Evolutionary conservation across 2,329 filamentous ascomycete species (phyloP).

Genomic region (Dactylonectria macrodidyma): DNA sequence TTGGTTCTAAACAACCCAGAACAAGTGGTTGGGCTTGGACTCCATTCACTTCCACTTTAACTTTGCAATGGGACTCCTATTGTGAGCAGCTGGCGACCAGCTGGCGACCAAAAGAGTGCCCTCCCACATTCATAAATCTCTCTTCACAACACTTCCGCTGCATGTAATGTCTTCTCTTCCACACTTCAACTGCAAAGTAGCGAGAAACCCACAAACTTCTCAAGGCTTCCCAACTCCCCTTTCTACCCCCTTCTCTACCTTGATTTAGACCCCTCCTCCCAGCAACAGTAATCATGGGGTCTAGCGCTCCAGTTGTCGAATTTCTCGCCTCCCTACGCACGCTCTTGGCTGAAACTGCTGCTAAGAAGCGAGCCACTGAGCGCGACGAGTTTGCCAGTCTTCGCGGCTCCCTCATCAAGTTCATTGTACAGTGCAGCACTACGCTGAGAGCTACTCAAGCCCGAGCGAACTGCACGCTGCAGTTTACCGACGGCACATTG

Average conservation of each 20-base stretch:
- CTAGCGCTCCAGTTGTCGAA: constrained; percentile 12
- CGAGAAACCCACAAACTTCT: not conserved
- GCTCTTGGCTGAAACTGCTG: constrained; percentile 41
- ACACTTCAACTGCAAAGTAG: not conserved
- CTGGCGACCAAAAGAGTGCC: not conserved
- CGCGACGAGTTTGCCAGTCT: constrained; percentile 36
- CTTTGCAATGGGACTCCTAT: not conserved
- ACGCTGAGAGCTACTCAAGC: constrained; percentile 32
- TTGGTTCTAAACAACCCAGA: not conserved
- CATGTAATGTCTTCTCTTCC: not conserved
- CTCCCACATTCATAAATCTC: not conserved
- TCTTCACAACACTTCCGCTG: not conserved
- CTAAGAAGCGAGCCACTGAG: constrained; percentile 7
- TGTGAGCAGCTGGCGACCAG: not conserved
- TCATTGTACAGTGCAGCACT: constrained; percentile 24
- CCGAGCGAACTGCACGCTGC: constrained; percentile 32
- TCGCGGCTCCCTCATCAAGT: constrained; percentile 30
- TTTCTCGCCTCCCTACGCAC: constrained; percentile 34
- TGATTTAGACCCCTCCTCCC: too few relatives aligned
- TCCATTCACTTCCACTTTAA: not conserved
- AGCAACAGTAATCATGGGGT: not conserved
- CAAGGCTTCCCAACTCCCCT: not conserved
- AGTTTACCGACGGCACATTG: constrained; percentile 41
- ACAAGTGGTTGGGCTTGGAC: not conserved
- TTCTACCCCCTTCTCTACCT: not conserved